phyloP scores from a whole-genome alignment of 164 flowering plant species.

The Chloranthus sessilifolius region DNA sequence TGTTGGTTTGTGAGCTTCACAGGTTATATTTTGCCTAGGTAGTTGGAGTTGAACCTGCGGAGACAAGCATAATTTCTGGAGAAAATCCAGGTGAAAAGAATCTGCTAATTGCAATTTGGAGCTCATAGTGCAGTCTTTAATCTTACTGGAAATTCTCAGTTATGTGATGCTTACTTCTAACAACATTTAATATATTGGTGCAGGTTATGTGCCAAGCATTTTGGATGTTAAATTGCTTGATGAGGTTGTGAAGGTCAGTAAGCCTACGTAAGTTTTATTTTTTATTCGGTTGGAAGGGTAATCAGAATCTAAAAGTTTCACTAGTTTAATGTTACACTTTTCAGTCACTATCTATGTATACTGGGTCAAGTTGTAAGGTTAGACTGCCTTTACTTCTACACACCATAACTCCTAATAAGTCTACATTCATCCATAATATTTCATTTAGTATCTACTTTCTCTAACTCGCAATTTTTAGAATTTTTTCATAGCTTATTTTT shows the following conservation, averaged over 20 bases:
- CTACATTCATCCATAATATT: no score
- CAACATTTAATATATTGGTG: conserved; percentile 11
- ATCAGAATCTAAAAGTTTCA: no score
- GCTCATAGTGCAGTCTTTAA: no score
- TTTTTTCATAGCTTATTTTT: no score
- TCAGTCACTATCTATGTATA: no score
- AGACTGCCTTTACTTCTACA: no score
- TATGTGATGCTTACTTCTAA: background rate
- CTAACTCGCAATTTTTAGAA: no score
- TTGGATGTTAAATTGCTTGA: conserved; percentile 72
- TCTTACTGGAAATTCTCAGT: background rate
- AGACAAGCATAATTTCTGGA: conserved; percentile 66
- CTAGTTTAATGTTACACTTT: no score
- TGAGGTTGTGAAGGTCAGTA: conserved; percentile 69
- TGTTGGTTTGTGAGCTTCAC: conserved; percentile 10
- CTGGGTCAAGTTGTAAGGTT: no score
- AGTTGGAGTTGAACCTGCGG: conserved; percentile 85
- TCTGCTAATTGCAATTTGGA: background rate
- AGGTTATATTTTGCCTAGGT: conserved; percentile 39
- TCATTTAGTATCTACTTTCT: no score
- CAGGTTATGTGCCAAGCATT: conserved; percentile 72
- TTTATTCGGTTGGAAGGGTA: background rate
- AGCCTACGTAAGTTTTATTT: background rate
- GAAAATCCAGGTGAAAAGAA: conserved; percentile 53
- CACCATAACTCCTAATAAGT: no score